Evolutionary conservation across 768 basidiomycete species (phyloP).

Genomic region (Trametes cinnabarina): DNA sequence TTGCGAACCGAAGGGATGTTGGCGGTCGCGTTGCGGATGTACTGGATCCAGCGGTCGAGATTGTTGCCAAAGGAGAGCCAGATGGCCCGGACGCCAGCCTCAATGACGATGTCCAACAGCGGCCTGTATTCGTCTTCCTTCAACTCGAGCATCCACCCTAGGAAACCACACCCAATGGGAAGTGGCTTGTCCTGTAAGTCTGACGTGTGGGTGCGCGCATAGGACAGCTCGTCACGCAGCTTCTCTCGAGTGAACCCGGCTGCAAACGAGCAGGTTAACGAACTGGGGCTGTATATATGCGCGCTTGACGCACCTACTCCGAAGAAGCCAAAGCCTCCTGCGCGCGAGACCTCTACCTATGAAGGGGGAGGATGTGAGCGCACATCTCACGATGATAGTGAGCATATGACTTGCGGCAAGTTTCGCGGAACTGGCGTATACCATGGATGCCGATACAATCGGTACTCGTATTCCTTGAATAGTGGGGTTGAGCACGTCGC

Average conservation of each 20-base stretch:
- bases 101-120: constrained; percentile 49
- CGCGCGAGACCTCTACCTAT: constrained; percentile 54
- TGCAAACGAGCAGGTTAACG: constrained; percentile 22
- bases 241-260: constrained; percentile 46
- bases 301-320: constrained; percentile 45
- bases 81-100: constrained; percentile 56
- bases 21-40: constrained; percentile 52
- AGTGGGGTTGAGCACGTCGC: neutral
- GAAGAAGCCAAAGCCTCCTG: constrained; percentile 78
- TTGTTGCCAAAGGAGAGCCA: constrained; percentile 75
- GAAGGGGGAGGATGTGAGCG: neutral
- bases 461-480: constrained; percentile 55
- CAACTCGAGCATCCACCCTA: constrained; percentile 73
- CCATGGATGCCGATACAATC: constrained; percentile 68
- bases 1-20: constrained; percentile 36
- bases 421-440: constrained; percentile 60
- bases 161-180: constrained; percentile 70
- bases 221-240: constrained; percentile 49
- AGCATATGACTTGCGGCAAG: constrained; percentile 19
- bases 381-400: neutral
- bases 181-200: constrained; percentile 29
- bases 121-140: constrained; percentile 37
- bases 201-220: constrained; percentile 42
- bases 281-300: neutral
- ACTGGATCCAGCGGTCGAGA: constrained; percentile 57